These are phyloP conservation scores for Closterium sp. DNA, from an alignment of 139 green algal species.

Conservation along the genomic window DNA sequence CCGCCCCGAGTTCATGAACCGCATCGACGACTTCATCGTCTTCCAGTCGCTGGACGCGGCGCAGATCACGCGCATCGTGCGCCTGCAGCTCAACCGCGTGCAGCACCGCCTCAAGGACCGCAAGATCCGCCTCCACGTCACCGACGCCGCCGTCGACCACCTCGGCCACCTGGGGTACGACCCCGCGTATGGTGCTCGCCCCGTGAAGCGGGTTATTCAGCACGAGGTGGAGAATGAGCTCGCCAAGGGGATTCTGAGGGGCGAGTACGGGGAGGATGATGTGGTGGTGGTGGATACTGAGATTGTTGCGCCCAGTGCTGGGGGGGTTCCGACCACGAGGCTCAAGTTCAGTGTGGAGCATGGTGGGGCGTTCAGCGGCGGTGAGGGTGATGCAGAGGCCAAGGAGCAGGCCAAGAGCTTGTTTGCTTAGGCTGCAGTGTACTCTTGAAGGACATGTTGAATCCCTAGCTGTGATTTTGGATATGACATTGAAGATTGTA, in stretches of 20 bases:
- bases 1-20: constrained; percentile 96
- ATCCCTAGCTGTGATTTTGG: too few species aligned
- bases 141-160: constrained; percentile 71
- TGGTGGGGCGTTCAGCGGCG: background rate
- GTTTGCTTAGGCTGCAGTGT: constrained; percentile 10
- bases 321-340: constrained; percentile 5
- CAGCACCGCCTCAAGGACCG: constrained; percentile 72
- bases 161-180: constrained; percentile 83
- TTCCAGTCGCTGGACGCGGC: constrained; percentile 78
- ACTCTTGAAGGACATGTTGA: background rate
- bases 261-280: constrained; percentile 74
- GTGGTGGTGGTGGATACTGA: constrained; percentile 63
- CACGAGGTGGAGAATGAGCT: constrained; percentile 93
- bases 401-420: constrained; percentile 2
- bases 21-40: constrained; percentile 96
- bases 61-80: constrained; percentile 84
- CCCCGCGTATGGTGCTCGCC: constrained; percentile 88
- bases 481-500: too few species aligned
- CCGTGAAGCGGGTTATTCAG: constrained; percentile 96
- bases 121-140: constrained; percentile 78
- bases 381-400: background rate
- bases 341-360: constrained; percentile 23
- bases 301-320: background rate
- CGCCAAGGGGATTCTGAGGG: constrained; percentile 73
- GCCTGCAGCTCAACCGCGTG: constrained; percentile 65